Conservation (phyloP, 441 rosid species). For the Populus hybrid region DNA sequence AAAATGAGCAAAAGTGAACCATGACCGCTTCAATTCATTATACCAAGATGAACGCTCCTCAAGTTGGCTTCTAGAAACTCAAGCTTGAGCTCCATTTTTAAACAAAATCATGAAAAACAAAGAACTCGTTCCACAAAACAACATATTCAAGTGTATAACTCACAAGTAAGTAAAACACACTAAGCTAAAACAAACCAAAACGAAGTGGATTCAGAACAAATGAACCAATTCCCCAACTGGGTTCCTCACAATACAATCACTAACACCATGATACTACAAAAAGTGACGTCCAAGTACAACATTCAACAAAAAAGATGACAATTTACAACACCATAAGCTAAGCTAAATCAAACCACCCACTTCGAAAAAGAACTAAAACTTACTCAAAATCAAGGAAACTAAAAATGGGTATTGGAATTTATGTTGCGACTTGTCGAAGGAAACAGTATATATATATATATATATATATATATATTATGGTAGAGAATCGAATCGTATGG, state of each 20-base stretch:
- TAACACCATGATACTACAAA: not conserved
- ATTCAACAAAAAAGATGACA: not conserved
- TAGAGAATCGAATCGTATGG: too few relatives aligned
- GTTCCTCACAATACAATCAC: not conserved
- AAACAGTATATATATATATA: not conserved
- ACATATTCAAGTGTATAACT: not conserved
- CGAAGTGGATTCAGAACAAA: not conserved
- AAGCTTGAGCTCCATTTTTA: not conserved
- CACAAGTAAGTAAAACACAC: not conserved
- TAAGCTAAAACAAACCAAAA: not conserved
- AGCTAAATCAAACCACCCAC: constrained; percentile 1
- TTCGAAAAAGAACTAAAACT: not conserved
- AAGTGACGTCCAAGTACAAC: not conserved
- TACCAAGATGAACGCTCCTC: not conserved
- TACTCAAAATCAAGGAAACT: not conserved
- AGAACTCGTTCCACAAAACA: not conserved
- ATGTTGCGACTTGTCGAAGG: constrained; percentile 14
- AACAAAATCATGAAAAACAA: not conserved
- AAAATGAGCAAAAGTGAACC: not conserved
- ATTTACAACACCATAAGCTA: not conserved
- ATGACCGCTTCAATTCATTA: not conserved
- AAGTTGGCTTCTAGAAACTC: not conserved
- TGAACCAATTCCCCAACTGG: not conserved
- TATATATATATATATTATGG: too few relatives aligned
- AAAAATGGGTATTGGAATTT: constrained; percentile 4